Evolutionary conservation across 1,139 yeast genomes (phyloP), one percentile per base, ranked within the genome.

Genomic region (Taphrina wiesneri): DNA sequence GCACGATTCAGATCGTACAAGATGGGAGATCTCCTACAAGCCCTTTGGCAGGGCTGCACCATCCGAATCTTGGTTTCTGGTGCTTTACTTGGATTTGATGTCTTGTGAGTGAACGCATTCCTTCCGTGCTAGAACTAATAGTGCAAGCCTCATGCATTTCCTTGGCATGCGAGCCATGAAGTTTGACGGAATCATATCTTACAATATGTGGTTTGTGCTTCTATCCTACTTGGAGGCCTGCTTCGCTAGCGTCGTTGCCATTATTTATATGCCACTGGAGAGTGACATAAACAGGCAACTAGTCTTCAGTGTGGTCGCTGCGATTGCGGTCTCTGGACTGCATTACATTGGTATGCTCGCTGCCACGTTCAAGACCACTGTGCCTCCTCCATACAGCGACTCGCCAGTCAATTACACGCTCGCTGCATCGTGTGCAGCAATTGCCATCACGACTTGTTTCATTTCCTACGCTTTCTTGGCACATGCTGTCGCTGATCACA

Each of bases 341-440:
- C 64, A 60, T 36, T 60, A 60, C 34, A 41, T 60, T 17, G 64
- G 64, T 17, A 60, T 60, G 64, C 32, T 19, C 4, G 64, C 64
- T 9, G 57, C 64, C 15, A 60, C 64, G 13, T 60, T 60, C 49
- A 28, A 47, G 54, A 60, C 64, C 32, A 17, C 36, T 3, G 19
- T 32, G 11, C 30, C 39, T 17, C 51, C 56, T 11, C 51, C 52
- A 15, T 41, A 49, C 32, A 19, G 30, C 9, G 13, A 23, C n/a
- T 21, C 49, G 34, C 43, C 25, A 7, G 41, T 45, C 53, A 45
- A 39, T 19, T 39, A 60, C n/a, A 19, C 49, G 11, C 47, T 60
- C 26, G 45, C 49, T 21, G 49, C 64, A 7, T 36, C 45, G 15
- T 60, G 54, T 51, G 64, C 56, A 32, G 47, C 45, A 17, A 60